phyloP scores from a whole-genome alignment of 805 yeast species.

The Pichia californica region DNA sequence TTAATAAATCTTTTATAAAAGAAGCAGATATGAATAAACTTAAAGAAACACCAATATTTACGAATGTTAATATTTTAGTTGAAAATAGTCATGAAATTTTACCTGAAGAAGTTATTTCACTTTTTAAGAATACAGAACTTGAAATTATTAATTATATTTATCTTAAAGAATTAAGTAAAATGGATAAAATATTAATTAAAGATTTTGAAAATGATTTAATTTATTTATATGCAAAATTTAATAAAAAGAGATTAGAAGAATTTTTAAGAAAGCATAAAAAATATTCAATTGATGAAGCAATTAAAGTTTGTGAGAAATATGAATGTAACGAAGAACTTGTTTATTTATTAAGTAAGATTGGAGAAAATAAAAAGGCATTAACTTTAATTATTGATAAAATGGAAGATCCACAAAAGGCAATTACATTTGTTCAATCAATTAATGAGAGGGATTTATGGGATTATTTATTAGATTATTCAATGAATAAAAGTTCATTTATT shows the following conservation, averaged over 20 bases:
- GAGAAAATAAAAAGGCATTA: constrained; percentile 72
- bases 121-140: constrained; percentile 38
- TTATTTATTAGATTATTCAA: constrained; percentile 61
- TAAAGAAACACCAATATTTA: constrained; percentile 29
- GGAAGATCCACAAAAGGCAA: constrained; percentile 74
- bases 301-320: constrained; percentile 52
- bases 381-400: constrained; percentile 69
- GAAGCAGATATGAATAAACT: constrained; percentile 37
- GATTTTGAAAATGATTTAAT: constrained; percentile 65
- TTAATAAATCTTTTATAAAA: constrained; percentile 29
- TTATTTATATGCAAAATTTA: constrained; percentile 55
- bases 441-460: constrained; percentile 80
- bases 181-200: constrained; percentile 49
- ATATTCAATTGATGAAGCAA: constrained; percentile 64
- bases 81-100: constrained; percentile 59
- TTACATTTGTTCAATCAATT: constrained; percentile 62
- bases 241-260: constrained; percentile 46
- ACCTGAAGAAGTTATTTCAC: constrained; percentile 44
- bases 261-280: constrained; percentile 56
- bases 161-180: constrained; percentile 48
- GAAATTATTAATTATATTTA: constrained; percentile 56
- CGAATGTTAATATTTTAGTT: constrained; percentile 49
- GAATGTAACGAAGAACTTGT: constrained; percentile 66
- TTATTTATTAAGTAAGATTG: constrained; percentile 73
- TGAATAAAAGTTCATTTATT: constrained; percentile 69